Percentiles rank a stretch among this genome's conserved stretches.
Evolutionary conservation across 108 stramenopile species (phyloP).

Genomic region (Cyclostephanos invisitatus): DNA sequence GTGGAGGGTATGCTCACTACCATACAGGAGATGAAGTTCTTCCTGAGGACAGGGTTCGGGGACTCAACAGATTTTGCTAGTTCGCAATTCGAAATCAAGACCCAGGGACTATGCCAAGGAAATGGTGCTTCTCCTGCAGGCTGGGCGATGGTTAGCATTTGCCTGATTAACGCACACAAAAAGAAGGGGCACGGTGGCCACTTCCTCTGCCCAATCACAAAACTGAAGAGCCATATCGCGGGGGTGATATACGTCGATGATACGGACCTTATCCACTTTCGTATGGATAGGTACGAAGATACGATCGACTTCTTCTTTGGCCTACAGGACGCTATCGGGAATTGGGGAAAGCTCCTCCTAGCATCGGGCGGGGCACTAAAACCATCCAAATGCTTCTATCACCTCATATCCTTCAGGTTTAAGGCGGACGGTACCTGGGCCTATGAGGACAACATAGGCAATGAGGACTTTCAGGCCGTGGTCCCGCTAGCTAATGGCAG

Average conservation of each 20-base stretch:
- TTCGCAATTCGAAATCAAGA: background rate
- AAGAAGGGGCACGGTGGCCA: slow-evolving; percentile 3
- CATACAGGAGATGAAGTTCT: background rate
- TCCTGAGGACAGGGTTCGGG: background rate
- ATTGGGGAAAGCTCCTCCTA: slow-evolving; percentile 7
- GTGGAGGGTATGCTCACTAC: background rate
- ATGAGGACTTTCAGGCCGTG: background rate
- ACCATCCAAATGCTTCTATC: slow-evolving; percentile 17
- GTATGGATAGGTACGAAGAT: background rate
- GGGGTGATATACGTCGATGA: background rate
- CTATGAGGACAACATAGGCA: background rate
- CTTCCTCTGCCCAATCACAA: background rate
- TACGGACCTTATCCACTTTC: background rate
- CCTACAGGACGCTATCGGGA: background rate
- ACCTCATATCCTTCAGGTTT: slow-evolving; percentile 11
- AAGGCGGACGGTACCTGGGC: slow-evolving; percentile 2
- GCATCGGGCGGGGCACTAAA: slow-evolving; percentile 8
- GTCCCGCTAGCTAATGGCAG: background rate
- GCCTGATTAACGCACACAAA: background rate
- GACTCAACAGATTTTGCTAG: slow-evolving; percentile 1
- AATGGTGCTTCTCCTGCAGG: background rate
- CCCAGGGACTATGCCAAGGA: slow-evolving; percentile 3
- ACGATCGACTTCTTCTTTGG: background rate
- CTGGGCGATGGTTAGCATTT: slow-evolving; percentile 2
- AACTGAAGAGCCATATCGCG: background rate